phyloP scores from a whole-genome alignment of 257 asterid species.

The Linderniella brevidens region DNA sequence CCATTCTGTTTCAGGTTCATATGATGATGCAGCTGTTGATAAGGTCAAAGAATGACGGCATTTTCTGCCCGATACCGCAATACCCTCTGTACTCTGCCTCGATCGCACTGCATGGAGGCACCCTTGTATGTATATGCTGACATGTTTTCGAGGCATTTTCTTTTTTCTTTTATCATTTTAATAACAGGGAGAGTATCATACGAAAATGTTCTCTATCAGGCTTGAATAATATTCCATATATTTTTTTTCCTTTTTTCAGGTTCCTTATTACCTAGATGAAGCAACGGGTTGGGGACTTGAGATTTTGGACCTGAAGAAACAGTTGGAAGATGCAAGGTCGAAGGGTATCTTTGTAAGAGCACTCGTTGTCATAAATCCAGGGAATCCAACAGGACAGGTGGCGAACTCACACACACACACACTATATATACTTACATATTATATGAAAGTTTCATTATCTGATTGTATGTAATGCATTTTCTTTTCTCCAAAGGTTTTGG shows the following conservation, averaged over 20 bases:
- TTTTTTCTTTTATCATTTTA: too few relatives aligned
- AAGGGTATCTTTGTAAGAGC: slow-evolving; percentile 67
- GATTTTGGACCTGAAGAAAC: slow-evolving; percentile 61
- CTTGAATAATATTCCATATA: not conserved
- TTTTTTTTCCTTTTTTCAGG: slow-evolving; percentile 28
- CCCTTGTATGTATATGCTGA: slow-evolving; percentile 46
- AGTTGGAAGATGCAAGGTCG: slow-evolving; percentile 68
- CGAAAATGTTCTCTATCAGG: not conserved
- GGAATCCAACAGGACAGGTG: slow-evolving; percentile 99
- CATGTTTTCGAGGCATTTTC: not conserved
- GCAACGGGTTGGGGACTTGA: slow-evolving; percentile 95
- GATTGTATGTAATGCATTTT: slow-evolving; percentile 5
- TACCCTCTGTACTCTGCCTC: slow-evolving; percentile 70
- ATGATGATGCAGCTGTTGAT: slow-evolving; percentile 97
- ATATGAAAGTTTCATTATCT: not conserved
- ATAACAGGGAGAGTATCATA: not conserved
- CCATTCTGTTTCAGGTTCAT: slow-evolving; percentile 48
- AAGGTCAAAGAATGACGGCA: slow-evolving; percentile 79
- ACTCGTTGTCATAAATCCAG: slow-evolving; percentile 94
- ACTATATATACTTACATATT: not conserved
- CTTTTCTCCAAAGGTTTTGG: slow-evolving; percentile 16
- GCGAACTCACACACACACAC: not conserved
- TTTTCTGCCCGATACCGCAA: slow-evolving; percentile 95
- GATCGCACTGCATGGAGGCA: slow-evolving; percentile 94
- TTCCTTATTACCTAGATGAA: slow-evolving; percentile 94